A percentile compares a stretch with the other conserved stretches of the same genome.
These are phyloP conservation scores for Coleophoma cylindrospora DNA, from an alignment of 2,329 filamentous ascomycete genomes.

Conservation along the genomic window DNA sequence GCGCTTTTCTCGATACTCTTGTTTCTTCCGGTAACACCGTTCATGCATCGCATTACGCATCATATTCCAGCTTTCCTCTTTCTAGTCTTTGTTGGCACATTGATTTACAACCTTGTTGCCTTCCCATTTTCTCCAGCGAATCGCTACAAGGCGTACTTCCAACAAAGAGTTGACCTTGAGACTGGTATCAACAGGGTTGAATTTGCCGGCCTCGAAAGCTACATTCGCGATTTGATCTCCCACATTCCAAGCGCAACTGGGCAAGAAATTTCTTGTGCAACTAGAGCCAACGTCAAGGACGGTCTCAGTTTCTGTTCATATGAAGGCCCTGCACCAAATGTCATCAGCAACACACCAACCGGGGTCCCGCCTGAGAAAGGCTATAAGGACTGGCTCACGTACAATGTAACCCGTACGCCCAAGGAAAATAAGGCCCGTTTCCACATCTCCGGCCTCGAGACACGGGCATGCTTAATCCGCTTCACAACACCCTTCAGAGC, in stretches of 20 bases:
- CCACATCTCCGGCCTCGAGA: conserved; percentile 66
- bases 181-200: conserved; percentile 65
- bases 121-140: conserved; percentile 83
- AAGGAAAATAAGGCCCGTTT: conserved; percentile 52
- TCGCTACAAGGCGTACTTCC: conserved; percentile 82
- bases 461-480: conserved; percentile 69
- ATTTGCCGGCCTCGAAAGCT: conserved; percentile 63
- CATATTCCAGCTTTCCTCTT: conserved; percentile 77
- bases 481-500: conserved; percentile 64
- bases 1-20: conserved; percentile 65
- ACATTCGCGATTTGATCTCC: conserved; percentile 59
- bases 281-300: conserved; percentile 32
- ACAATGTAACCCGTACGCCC: conserved; percentile 48
- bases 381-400: conserved; percentile 57
- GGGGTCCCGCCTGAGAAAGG: conserved; percentile 35
- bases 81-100: conserved; percentile 65
- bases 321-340: conserved; percentile 60
- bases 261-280: conserved; percentile 49
- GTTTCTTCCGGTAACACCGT: conserved; percentile 72
- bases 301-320: conserved; percentile 66
- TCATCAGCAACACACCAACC: conserved; percentile 43
- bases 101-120: conserved; percentile 79
- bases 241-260: conserved; percentile 67
- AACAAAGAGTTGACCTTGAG: conserved; percentile 75
- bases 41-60: conserved; percentile 80